phyloP scores from a whole-genome alignment of 2,329 filamentous ascomycete species.

The Fusarium ambrosium region DNA sequence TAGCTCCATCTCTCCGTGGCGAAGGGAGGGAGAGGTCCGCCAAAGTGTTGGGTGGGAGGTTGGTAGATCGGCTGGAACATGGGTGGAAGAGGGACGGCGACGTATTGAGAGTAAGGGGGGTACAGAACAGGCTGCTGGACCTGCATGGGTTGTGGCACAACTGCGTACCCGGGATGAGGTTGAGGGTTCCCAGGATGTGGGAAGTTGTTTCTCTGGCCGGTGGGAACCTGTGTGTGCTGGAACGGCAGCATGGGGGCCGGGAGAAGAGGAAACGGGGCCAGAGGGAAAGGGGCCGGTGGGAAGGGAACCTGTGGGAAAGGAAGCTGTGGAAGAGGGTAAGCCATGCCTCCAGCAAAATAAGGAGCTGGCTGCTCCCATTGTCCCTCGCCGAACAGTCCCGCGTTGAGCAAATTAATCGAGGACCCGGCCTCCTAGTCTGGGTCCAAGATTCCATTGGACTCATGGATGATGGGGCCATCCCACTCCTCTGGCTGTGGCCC shows the following conservation, averaged over 20 bases:
- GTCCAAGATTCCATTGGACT: not conserved
- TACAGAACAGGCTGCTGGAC: no score
- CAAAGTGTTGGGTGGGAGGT: not conserved
- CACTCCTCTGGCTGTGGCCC: not conserved
- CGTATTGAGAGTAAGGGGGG: no score
- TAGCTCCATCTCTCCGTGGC: not conserved
- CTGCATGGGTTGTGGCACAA: no score
- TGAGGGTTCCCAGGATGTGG: not conserved
- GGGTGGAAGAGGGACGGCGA: no score
- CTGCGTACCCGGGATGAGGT: not conserved
- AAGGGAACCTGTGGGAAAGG: not conserved
- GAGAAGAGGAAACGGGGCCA: no score
- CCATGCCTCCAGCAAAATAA: no score
- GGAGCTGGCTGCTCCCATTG: no score
- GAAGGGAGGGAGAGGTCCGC: not conserved
- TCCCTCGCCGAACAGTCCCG: not conserved
- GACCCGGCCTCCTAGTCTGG: not conserved
- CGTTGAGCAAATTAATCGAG: not conserved
- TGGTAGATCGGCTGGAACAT: not conserved
- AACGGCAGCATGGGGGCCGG: not conserved
- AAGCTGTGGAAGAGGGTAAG: no score
- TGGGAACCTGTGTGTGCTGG: no score
- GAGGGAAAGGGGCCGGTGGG: no score
- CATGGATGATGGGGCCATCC: rapidly evolving
- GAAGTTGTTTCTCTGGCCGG: no score